phyloP scores from a whole-genome alignment of 2,329 filamentous ascomycete genomes.

The Cercospora sp. region DNA sequence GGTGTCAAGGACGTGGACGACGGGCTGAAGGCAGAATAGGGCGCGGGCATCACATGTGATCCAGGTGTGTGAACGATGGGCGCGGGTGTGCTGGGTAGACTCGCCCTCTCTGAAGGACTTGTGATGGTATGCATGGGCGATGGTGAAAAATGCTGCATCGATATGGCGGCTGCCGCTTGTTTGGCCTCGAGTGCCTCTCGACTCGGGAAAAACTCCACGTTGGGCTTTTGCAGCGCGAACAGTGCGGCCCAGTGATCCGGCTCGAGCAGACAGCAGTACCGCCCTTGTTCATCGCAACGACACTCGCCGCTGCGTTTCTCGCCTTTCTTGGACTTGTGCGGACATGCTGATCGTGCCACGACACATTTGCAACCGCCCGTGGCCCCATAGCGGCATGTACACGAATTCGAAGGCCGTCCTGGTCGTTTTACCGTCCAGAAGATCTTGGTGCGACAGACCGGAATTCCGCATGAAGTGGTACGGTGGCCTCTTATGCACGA shows the following conservation, averaged over 20 bases:
- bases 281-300: conserved; percentile 39
- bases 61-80: conserved; percentile 15
- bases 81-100: conserved; percentile 23
- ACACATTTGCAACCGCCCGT: conserved; percentile 39
- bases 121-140: conserved; percentile 25
- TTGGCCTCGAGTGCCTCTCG: conserved; percentile 33
- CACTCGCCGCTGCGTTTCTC: conserved; percentile 39
- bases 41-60: conserved; percentile 19
- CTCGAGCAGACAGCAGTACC: conserved; percentile 38
- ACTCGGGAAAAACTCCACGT: conserved; percentile 33
- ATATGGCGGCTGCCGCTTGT: conserved; percentile 16
- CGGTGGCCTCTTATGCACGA: conserved; percentile 40
- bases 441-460: conserved; percentile 38
- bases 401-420: conserved; percentile 38
- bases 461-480: conserved; percentile 39
- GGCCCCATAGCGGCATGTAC: conserved; percentile 37
- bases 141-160: conserved; percentile 19
- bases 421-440: conserved; percentile 41
- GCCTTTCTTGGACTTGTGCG: conserved; percentile 39
- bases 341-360: conserved; percentile 35
- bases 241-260: conserved; percentile 36
- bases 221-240: conserved; percentile 34
- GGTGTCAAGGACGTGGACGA: conserved; percentile 25
- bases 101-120: conserved; percentile 18
- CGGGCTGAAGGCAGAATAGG: conserved; percentile 20